Percentiles rank a stretch among this genome's conserved stretches.
Conservation (phyloP, 2,329 filamentous ascomycete species). For the Colletotrichum plurivorum region DNA sequence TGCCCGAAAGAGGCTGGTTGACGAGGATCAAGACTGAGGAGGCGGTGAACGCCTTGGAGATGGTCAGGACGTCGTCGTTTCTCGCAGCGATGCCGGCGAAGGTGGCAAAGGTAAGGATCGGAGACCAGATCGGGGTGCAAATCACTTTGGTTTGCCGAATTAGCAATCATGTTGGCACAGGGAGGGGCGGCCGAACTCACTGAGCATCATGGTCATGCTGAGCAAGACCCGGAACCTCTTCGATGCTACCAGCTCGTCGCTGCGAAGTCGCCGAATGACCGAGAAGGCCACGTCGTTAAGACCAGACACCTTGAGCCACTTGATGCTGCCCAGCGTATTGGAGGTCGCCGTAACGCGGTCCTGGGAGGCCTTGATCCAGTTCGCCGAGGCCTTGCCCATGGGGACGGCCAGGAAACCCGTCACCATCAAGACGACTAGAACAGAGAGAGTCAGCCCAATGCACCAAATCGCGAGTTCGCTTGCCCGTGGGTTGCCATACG, state of each 20-base stretch:
- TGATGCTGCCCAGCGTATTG: conserved; percentile 63
- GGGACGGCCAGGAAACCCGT: conserved; percentile 46
- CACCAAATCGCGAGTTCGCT: not conserved
- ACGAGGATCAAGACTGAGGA: conserved; percentile 44
- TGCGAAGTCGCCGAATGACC: conserved; percentile 42
- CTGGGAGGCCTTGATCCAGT: conserved; percentile 66
- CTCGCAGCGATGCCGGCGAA: conserved; percentile 40
- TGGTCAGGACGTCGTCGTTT: conserved; percentile 20
- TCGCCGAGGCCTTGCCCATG: conserved; percentile 52
- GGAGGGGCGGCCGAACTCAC: conserved; percentile 18
- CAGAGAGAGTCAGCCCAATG: conserved; percentile 18
- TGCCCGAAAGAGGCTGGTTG: conserved; percentile 40
- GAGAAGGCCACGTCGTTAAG: conserved; percentile 55
- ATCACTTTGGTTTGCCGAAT: conserved; percentile 27
- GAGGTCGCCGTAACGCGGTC: conserved; percentile 62
- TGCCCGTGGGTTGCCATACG: conserved; percentile 48
- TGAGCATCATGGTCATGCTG: conserved; percentile 38
- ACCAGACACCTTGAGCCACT: conserved; percentile 65
- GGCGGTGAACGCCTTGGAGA: conserved; percentile 42
- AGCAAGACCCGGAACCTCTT: conserved; percentile 44
- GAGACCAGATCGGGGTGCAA: conserved; percentile 42
- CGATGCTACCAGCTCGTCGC: conserved; percentile 43
- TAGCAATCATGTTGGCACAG: not conserved
- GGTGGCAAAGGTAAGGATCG: conserved; percentile 43
- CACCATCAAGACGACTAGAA: conserved; percentile 49